Base-by-base conservation (phyloP, 495 filamentous ascomycete genomes). In the Neurospora sp. region DNA sequence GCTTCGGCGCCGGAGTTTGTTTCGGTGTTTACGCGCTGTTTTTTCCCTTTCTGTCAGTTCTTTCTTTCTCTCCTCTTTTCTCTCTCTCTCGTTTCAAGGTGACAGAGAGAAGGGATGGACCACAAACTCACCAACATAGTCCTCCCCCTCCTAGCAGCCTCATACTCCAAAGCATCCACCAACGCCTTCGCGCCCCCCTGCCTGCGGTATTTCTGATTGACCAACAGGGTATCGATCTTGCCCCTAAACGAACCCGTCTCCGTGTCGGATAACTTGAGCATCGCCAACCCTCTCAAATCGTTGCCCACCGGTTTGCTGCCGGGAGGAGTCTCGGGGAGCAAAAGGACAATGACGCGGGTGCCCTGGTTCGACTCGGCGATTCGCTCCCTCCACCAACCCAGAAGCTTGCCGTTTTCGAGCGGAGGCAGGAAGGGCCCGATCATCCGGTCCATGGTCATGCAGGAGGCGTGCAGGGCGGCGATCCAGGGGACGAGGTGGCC, bases 361-460 rank as follows among this genome's bases (percentile, higher is more conserved):
- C 76, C 80, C 18, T 39, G 72, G 46, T 73, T 74, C 11, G 75
- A 77, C 71, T 84, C 82, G 20, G 78, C 79, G 69, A 84, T 81
- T 16, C 80, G 62, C 12, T 82, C 80, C 73, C 76, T 81, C 82
- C 82, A 84, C 79, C 79, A 82, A 2, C 76, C 72, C 42, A 84
- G 75, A 39, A 84, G 80, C 73, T 81, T 83, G 46, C 81, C 81
- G 78, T 79, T 79, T 70, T 76, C 79, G 54, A 83, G 72, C 0
- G 82, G 82, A 14, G 80, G 81, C 20, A 83, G 73, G 59, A 84
- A 84, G 5, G 82, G 81, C 37, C 82, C 81, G 69, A 81, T 75
- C 76, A 81, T 81, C 44, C 76, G 75, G 75, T 84, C 82, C 40
- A 76, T 73, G 9, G 77, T 78, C 74, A 84, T 83, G 73, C 82